Evolutionary conservation across 75 land plant genomes (phyloP).

Genomic region (Selaginella tamariscina): DNA sequence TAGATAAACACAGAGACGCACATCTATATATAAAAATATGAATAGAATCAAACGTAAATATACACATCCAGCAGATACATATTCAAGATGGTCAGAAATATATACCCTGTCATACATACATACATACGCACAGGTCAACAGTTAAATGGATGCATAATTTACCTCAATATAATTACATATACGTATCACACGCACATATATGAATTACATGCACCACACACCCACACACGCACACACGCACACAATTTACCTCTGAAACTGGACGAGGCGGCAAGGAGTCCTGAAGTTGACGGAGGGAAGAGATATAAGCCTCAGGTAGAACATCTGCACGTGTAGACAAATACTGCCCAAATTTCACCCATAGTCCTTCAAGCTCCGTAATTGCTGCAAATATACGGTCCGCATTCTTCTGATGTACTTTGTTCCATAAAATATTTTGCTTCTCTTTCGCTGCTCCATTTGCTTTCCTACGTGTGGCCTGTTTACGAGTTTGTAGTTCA

Average conservation of each 20-base stretch:
- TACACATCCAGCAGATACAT: too few species aligned
- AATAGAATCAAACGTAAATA: too few species aligned
- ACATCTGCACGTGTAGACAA: conserved; percentile 97
- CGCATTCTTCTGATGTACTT: conserved; percentile 83
- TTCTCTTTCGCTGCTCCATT: conserved; percentile 31
- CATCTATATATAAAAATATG: too few species aligned
- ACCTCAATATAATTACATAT: too few species aligned
- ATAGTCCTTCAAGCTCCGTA: conserved; percentile 71
- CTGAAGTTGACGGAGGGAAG: conserved; percentile 58
- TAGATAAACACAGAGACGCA: too few species aligned
- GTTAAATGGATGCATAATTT: too few species aligned
- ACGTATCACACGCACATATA: too few species aligned
- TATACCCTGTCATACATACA: too few species aligned
- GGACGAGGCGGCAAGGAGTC: conserved; percentile 95
- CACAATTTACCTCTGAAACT: conserved; percentile 50
- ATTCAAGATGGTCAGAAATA: too few species aligned
- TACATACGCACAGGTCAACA: too few species aligned
- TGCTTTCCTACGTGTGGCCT: conserved; percentile 68
- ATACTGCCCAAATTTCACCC: conserved; percentile 95
- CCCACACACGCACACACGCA: background rate
- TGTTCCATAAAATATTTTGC: conserved; percentile 54
- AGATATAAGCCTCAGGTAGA: conserved; percentile 67
- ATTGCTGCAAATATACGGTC: conserved; percentile 60
- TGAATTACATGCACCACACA: too few species aligned
- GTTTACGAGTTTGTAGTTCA: background rate